Evolutionary conservation across 2,329 filamentous ascomycete species (phyloP), one percentile per base, ranked within the genome.

Genomic region (Hymenotorrendiella dingleyae): DNA sequence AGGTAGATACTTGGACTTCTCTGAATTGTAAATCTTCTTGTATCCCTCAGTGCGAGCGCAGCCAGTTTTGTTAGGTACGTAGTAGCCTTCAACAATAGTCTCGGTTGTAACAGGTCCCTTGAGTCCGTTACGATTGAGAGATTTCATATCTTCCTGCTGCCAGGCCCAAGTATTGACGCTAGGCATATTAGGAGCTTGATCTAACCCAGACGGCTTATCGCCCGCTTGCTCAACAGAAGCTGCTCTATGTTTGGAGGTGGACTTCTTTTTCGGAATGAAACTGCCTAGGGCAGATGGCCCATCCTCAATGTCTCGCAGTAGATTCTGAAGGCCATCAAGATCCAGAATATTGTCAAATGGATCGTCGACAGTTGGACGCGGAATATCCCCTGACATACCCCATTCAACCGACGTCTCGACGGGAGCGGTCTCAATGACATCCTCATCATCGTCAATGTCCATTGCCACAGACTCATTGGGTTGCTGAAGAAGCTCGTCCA

Each of bases 1-100:
- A 29, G 93, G 93, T 6, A 98, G 75, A 61, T 98, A 98, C 62
- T 96, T 95, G 21, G 90, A 95, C 70, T 98, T 98, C 64, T 98
- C 93, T 0, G 88, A 87, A 63, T 98, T 94, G 49, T 94, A 76
- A 43, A 98, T 97, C 71, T 91, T 94, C 70, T 94, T 91, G 57
- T 89, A 82, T 21, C 89, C 90, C 67, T 98, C 90, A 0, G 93
- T 96, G 43, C 93, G 80, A 43, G 93, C 93, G 54, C 81, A 86
- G 24, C 93, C 93, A 8, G 88, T 88, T 0, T 74, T 49, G 53
- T 96, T 98, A 0, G 86, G 80, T 29, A 96, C 86, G 59, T 96
- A 97, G 57, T 82, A 82, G 16, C 78, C 80, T 23, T 73, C 71
- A 33, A 82, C 80, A 14, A 59, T 58, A 12, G 71, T 63, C 1